Conservation (phyloP, 768 basidiomycete genomes). For the Hydnum rufescens region DNA sequence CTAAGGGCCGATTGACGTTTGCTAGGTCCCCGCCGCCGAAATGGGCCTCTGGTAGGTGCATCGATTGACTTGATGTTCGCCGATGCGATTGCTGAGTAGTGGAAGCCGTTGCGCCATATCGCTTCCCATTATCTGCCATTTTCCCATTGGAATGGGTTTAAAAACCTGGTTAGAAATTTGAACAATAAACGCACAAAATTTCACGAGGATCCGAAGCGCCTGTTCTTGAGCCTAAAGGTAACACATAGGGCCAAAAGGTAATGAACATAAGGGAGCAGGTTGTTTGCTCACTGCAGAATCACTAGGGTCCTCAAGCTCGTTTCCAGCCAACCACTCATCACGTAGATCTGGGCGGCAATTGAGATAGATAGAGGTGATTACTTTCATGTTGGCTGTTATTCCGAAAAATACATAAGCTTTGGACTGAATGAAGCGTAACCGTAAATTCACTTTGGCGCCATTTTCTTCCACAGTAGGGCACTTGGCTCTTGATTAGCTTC, state of each 20-base stretch:
- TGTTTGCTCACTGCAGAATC: slow-evolving; percentile 52
- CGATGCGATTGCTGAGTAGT: slow-evolving; percentile 44
- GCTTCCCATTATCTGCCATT: slow-evolving; percentile 62
- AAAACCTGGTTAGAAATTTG: background rate
- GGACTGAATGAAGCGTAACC: background rate
- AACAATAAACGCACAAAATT: slow-evolving; percentile 54
- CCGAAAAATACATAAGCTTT: background rate
- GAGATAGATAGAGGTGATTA: slow-evolving; percentile 94
- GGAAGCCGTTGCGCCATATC: slow-evolving; percentile 48
- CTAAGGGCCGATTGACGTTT: slow-evolving; percentile 49
- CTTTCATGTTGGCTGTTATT: slow-evolving; percentile 90
- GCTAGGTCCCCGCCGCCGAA: slow-evolving; percentile 48
- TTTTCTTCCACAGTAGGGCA: slow-evolving; percentile 92
- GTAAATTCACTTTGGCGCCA: slow-evolving; percentile 76
- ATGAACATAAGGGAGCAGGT: background rate
- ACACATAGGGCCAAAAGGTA: background rate
- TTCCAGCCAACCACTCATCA: slow-evolving; percentile 92
- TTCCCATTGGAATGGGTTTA: background rate
- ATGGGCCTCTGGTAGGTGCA: slow-evolving; percentile 45
- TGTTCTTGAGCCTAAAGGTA: slow-evolving; percentile 69
- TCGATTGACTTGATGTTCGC: slow-evolving; percentile 65
- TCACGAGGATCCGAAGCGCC: slow-evolving; percentile 79
- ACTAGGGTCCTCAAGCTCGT: slow-evolving; percentile 77
- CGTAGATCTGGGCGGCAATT: slow-evolving; percentile 92
- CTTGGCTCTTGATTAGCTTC: slow-evolving; percentile 97